Evolutionary conservation across 495 filamentous ascomycete species (phyloP).

Genomic region (Lophium mytilinum): DNA sequence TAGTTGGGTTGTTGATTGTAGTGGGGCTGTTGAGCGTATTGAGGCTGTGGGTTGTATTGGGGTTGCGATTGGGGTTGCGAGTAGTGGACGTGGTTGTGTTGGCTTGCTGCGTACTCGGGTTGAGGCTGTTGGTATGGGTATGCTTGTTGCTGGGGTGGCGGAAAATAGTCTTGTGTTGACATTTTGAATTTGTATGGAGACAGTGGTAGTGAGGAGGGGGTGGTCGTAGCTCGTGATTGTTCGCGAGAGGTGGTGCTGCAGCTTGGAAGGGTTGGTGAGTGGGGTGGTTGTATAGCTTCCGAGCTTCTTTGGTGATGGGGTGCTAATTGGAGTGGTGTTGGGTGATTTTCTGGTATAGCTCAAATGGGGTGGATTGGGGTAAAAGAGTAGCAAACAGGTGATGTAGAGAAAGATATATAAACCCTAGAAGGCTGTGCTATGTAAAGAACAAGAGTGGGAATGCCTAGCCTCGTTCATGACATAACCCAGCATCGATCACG

Average conservation of each 20-base stretch:
- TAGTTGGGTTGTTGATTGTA: not conserved
- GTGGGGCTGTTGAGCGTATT: not conserved
- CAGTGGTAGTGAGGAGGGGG: no score
- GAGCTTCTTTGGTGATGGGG: not conserved
- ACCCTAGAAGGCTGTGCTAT: no score
- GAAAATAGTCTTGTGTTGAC: no score
- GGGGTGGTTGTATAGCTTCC: not conserved
- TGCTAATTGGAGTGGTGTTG: not conserved
- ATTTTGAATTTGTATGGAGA: no score
- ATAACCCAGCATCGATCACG: no score
- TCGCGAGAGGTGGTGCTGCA: not conserved
- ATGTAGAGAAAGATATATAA: no score
- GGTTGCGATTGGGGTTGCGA: not conserved
- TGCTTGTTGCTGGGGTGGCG: slow-evolving; percentile 1
- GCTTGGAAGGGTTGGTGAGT: not conserved
- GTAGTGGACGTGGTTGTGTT: not conserved
- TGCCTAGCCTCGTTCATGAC: no score
- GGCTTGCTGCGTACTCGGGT: not conserved
- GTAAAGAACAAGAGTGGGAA: no score
- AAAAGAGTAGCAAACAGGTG: no score
- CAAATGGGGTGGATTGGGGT: no score
- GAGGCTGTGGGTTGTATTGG: not conserved
- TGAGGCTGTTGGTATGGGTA: slow-evolving; percentile 1
- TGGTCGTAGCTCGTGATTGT: no score
- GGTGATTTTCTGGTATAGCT: no score